A percentile compares a stretch with the other conserved stretches of the same genome.
These are phyloP conservation scores for Boletus rubroflammeus DNA, from an alignment of 768 basidiomycete species.

Conservation along the genomic window DNA sequence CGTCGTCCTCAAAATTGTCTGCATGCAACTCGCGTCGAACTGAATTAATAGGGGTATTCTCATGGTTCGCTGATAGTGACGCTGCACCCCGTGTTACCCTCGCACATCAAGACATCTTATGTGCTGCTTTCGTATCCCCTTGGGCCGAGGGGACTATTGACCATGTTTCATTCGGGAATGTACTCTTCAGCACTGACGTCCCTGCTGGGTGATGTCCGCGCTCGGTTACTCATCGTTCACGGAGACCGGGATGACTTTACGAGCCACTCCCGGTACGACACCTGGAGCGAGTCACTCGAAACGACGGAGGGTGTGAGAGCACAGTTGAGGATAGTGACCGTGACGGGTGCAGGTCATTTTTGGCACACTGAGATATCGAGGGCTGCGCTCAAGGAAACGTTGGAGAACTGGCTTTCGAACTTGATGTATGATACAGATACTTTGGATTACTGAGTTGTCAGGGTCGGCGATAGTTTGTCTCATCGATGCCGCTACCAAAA, in stretches of 20 bases:
- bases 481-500: slow-evolving; percentile 16
- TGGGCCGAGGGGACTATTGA: slow-evolving; percentile 61
- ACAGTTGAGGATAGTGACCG: slow-evolving; percentile 32
- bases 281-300: slow-evolving; percentile 48
- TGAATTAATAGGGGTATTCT: slow-evolving; percentile 68
- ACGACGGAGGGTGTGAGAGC: slow-evolving; percentile 21
- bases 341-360: slow-evolving; percentile 60
- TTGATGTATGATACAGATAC: neutral
- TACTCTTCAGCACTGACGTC: slow-evolving; percentile 51
- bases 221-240: slow-evolving; percentile 59
- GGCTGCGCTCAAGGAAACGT: slow-evolving; percentile 14
- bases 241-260: slow-evolving; percentile 77
- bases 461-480: neutral
- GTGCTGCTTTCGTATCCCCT: slow-evolving; percentile 77
- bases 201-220: slow-evolving; percentile 43
- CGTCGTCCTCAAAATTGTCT: slow-evolving; percentile 22
- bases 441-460: neutral
- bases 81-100: slow-evolving; percentile 51
- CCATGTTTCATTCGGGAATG: slow-evolving; percentile 56
- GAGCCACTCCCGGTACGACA: slow-evolving; percentile 45
- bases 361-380: slow-evolving; percentile 45
- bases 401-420: slow-evolving; percentile 22
- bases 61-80: slow-evolving; percentile 74
- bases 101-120: slow-evolving; percentile 55
- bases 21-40: slow-evolving; percentile 2